Evolutionary conservation across 208 protist genomes (phyloP).

Genomic region (Crithidia sp.): DNA sequence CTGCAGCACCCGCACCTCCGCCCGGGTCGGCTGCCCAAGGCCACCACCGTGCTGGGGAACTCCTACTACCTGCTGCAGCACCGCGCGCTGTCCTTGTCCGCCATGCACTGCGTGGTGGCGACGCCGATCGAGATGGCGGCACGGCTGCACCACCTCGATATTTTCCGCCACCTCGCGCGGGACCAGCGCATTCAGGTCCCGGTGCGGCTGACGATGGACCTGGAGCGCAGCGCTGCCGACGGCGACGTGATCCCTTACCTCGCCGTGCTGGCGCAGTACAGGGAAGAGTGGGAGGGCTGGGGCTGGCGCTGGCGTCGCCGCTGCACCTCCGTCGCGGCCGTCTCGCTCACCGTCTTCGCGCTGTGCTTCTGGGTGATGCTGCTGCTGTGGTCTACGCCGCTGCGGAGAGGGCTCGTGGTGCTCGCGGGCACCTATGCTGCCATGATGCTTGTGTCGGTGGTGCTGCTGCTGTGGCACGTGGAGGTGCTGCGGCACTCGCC

Average conservation of each 20-base stretch:
- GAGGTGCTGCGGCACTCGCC: not conserved
- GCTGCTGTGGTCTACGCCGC: slow-evolving; percentile 11
- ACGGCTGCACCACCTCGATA: slow-evolving; percentile 21
- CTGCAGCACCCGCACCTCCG: slow-evolving; percentile 36
- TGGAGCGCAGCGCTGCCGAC: slow-evolving; percentile 35
- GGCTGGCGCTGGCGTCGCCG: slow-evolving; percentile 43
- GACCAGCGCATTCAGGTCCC: slow-evolving; percentile 33
- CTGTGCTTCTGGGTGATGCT: slow-evolving; percentile 28
- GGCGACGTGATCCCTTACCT: slow-evolving; percentile 33
- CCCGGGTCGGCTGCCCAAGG: slow-evolving; percentile 30
- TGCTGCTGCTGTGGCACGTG: slow-evolving; percentile 9
- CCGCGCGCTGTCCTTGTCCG: slow-evolving; percentile 14
- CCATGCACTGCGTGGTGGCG: slow-evolving; percentile 20
- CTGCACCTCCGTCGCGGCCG: slow-evolving; percentile 22
- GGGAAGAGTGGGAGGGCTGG: slow-evolving; percentile 39
- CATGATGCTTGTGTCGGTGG: slow-evolving; percentile 5
- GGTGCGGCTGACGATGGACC: slow-evolving; percentile 28
- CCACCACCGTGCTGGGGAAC: slow-evolving; percentile 24
- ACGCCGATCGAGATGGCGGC: slow-evolving; percentile 37
- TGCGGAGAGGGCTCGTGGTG: slow-evolving; percentile 12
- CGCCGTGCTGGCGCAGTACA: slow-evolving; percentile 36
- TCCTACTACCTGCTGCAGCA: slow-evolving; percentile 36
- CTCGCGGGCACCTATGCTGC: slow-evolving; percentile 18
- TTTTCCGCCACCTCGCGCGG: slow-evolving; percentile 36
- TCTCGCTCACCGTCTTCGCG: slow-evolving; percentile 12